Conservation (phyloP, 2,329 filamentous ascomycete species). For the Amauroascus verrucosus region DNA sequence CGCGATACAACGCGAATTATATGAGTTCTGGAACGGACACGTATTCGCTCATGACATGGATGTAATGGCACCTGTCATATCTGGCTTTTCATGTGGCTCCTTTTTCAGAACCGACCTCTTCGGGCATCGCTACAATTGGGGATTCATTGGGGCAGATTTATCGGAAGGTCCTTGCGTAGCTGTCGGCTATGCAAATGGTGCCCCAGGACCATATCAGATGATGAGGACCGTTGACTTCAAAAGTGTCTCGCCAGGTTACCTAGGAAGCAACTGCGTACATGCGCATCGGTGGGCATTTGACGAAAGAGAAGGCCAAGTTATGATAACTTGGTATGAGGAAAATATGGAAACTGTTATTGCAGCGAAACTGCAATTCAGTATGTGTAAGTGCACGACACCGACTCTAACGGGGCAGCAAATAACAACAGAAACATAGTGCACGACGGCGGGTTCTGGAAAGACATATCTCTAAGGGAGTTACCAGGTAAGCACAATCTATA, state of each 20-base stretch:
- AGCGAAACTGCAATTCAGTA: slow-evolving; percentile 12
- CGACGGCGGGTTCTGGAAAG: slow-evolving; percentile 14
- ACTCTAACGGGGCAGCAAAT: background rate
- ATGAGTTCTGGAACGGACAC: slow-evolving; percentile 15
- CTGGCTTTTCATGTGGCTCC: slow-evolving; percentile 11
- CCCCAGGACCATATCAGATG: slow-evolving; percentile 14
- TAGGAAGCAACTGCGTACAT: slow-evolving; percentile 10
- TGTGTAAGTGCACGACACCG: slow-evolving; percentile 12
- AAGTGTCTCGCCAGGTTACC: background rate
- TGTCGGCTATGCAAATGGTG: slow-evolving; percentile 11
- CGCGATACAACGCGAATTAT: slow-evolving; percentile 10
- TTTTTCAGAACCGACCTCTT: slow-evolving; percentile 14
- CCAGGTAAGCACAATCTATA: slow-evolving; percentile 8
- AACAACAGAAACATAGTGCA: slow-evolving; percentile 11
- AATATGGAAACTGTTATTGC: slow-evolving; percentile 5
- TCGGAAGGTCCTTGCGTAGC: slow-evolving; percentile 2
- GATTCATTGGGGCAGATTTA: slow-evolving; percentile 12
- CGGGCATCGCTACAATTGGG: slow-evolving; percentile 14
- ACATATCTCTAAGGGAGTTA: slow-evolving; percentile 13
- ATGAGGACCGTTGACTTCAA: slow-evolving; percentile 7
- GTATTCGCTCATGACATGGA: slow-evolving; percentile 10
- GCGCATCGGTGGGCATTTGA: slow-evolving; percentile 15
- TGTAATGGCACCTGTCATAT: slow-evolving; percentile 10
- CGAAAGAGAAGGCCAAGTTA: slow-evolving; percentile 11
- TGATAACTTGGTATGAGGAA: slow-evolving; percentile 15